phyloP scores from a whole-genome alignment of 257 asterid genomes.

The Sherardia arvensis region DNA sequence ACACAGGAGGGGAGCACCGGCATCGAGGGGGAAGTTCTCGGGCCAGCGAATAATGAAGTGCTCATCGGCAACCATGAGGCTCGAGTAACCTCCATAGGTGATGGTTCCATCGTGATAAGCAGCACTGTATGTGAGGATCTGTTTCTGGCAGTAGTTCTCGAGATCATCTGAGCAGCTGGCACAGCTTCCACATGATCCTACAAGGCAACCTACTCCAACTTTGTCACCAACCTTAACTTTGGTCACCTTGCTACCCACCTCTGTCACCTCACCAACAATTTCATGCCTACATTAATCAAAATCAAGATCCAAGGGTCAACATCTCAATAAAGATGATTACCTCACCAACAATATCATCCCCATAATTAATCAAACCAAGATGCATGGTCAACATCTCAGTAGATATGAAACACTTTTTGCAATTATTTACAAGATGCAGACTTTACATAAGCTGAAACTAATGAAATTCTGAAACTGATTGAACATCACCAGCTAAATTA shows the following conservation, averaged over 20 bases:
- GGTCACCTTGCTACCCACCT: conserved; percentile 37
- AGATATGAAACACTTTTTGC: too few species aligned
- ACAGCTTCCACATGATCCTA: conserved; percentile 15
- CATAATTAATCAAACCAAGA: background rate
- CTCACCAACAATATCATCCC: background rate
- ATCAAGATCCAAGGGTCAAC: background rate
- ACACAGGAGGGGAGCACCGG: conserved; percentile 40
- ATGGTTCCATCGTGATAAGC: conserved; percentile 3
- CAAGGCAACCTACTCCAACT: conserved; percentile 19
- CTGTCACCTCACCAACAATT: conserved; percentile 18
- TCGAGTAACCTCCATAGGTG: conserved; percentile 36
- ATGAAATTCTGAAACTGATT: too few species aligned
- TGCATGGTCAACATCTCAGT: background rate
- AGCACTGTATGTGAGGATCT: conserved; percentile 2
- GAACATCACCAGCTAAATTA: too few species aligned
- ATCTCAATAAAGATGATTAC: too few species aligned
- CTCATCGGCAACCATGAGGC: conserved; percentile 34
- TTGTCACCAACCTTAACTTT: conserved; percentile 32
- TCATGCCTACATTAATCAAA: conserved; percentile 16
- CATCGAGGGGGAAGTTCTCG: conserved; percentile 31
- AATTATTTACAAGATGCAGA: background rate
- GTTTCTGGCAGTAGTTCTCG: conserved; percentile 10
- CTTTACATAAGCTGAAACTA: too few species aligned
- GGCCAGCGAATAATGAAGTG: conserved; percentile 43
- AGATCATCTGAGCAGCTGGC: conserved; percentile 15